These are phyloP conservation scores for Coffea canephora DNA, from an alignment of 257 asterid species.

Conservation along the genomic window DNA sequence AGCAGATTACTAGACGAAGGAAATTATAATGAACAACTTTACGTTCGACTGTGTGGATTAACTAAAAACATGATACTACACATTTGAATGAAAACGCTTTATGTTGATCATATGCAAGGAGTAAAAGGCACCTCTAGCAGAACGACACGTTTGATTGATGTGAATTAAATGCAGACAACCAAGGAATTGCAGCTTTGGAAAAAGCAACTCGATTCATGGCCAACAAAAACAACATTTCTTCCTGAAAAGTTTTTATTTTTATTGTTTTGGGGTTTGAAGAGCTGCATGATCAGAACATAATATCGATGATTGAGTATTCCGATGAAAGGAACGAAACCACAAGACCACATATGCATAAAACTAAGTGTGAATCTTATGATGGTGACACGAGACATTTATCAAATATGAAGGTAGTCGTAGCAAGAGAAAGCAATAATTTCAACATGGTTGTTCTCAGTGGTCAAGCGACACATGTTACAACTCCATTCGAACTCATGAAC, in stretches of 20 bases:
- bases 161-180: background rate
- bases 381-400: background rate
- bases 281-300: background rate
- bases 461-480: background rate
- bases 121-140: background rate
- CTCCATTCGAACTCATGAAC: background rate
- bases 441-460: background rate
- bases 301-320: background rate
- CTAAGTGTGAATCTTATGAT: background rate
- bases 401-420: background rate
- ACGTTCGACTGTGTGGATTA: background rate
- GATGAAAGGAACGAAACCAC: background rate
- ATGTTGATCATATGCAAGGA: background rate
- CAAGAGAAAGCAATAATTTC: background rate
- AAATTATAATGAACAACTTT: background rate
- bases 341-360: background rate
- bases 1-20: background rate
- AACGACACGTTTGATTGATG: background rate
- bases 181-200: background rate
- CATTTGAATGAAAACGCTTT: background rate
- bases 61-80: background rate
- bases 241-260: background rate
- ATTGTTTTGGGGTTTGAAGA: background rate
- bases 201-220: background rate
- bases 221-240: background rate